These are phyloP conservation scores for Akanthomyces lecanii DNA, from an alignment of 2,329 filamentous ascomycete genomes.

Conservation along the genomic window DNA sequence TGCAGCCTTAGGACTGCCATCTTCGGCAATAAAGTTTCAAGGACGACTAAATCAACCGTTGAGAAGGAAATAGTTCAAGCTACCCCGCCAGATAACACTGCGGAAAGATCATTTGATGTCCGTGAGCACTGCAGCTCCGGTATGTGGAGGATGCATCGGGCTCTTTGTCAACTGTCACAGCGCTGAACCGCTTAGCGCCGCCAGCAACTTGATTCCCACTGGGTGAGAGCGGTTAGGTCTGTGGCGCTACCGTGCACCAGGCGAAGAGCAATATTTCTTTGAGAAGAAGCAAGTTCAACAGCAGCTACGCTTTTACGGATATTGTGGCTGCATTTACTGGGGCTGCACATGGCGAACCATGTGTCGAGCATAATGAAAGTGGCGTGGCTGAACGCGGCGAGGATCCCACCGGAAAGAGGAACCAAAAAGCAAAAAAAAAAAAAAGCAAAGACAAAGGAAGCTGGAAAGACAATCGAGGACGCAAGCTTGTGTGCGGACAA, in stretches of 20 bases:
- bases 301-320: neutral
- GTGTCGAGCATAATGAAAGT: constrained; percentile 11
- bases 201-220: no score
- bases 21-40: no score
- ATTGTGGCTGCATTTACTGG: neutral
- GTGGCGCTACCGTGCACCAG: neutral
- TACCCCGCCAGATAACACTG: no score
- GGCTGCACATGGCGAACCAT: constrained; percentile 11
- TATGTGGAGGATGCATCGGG: no score
- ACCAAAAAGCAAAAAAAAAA: neutral
- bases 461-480: neutral
- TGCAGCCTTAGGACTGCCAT: no score
- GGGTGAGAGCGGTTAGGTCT: neutral
- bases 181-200: no score
- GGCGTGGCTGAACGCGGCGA: constrained; percentile 10
- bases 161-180: no score
- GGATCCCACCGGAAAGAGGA: neutral
- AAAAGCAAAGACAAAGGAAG: neutral
- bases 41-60: no score
- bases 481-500: neutral
- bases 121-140: no score
- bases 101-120: no score
- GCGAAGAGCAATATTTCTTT: neutral
- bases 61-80: no score
- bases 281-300: neutral